Percentiles rank a stretch among this genome's conserved stretches.
These are phyloP conservation scores for Fusarium falciforme DNA, from an alignment of 2,329 filamentous ascomycete genomes.

Conservation along the genomic window DNA sequence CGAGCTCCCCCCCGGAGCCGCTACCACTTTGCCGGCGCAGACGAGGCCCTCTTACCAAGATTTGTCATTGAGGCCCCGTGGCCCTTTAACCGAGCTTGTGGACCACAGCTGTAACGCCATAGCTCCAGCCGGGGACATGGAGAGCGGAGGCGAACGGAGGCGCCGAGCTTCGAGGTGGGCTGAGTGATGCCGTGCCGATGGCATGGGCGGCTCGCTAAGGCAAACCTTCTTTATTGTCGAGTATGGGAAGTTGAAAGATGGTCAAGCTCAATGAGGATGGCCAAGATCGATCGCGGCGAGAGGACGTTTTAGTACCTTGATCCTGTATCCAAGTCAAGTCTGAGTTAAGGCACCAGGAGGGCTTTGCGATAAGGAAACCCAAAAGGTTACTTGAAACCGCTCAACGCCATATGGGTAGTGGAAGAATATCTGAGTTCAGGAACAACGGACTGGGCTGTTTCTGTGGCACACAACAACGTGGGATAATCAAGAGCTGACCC, in stretches of 20 bases:
- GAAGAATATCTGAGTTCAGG: neutral
- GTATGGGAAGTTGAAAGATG: neutral
- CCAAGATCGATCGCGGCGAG: conserved; percentile 10
- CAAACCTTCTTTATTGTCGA: neutral
- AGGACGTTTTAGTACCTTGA: conserved; percentile 1
- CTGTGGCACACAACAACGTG: neutral
- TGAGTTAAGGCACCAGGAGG: conserved; percentile 21
- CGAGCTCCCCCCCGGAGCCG: neutral
- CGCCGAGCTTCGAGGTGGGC: conserved; percentile 24
- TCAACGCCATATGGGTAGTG: neutral
- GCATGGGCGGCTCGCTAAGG: neutral
- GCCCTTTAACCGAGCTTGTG: neutral
- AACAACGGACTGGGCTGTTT: neutral
- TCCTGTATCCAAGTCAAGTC: neutral
- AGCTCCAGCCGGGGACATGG: neutral
- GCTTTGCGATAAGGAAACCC: neutral
- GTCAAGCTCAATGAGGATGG: neutral
- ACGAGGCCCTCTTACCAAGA: neutral
- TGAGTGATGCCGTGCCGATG: neutral
- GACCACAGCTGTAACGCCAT: conserved; percentile 1
- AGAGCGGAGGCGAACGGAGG: conserved; percentile 32
- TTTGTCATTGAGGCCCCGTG: conserved; percentile 18
- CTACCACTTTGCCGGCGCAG: neutral
- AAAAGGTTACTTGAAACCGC: neutral
- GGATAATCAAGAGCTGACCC: neutral